Base-by-base conservation (phyloP, 768 basidiomycete genomes). In the Glaciozyma martinii region DNA sequence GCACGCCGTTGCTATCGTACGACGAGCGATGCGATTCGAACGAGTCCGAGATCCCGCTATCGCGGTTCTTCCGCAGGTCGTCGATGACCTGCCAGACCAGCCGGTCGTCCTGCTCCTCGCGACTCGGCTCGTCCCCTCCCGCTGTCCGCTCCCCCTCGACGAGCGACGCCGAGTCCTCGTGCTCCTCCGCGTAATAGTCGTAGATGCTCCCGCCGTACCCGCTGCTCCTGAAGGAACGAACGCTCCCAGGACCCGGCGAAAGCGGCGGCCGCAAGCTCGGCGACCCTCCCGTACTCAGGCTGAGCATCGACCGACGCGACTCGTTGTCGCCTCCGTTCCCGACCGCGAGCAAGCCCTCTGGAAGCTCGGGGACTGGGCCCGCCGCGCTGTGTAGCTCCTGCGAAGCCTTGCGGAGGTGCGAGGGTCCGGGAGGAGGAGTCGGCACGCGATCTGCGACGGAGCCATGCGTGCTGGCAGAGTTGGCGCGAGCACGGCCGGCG, bases 161-260 rank as follows among this genome's bases (percentile, higher is more conserved):
- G 8, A 13, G 21, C 23, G 42, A n/a, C 19, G 21, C 10, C 33
- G 13, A 23, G 8, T 29, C 58, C 33, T 60, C 56, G 56, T 42
- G 7, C 42, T 50, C 42, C 29, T 40, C 30, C 27, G 25, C 10
- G 37, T 50, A 25, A 25, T 30, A 49, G 13, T 71, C 67, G 43
- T 68, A 47, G 60, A 71, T 57, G 25, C 63, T 66, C 18, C 60
- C 59, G 25, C 66, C 66, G 54, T 71, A 71, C 6, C 62, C 61
- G 25, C 60, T 58, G 43, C 65, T 65, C 50, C 37, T 27, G 21
- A 40, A 27, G 21, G 68, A 70, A 43, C 21, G 30, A n/a, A 53
- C 3, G 27, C 62, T 64, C 9, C 57, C 37, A 23, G 27, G 54
- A 46, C n/a, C 2, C 25, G 30, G 49, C 16, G 43, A 40, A 3